These are phyloP conservation scores for Patellifolia procumbens DNA, from an alignment of 179 eudicot species.

Conservation along the genomic window DNA sequence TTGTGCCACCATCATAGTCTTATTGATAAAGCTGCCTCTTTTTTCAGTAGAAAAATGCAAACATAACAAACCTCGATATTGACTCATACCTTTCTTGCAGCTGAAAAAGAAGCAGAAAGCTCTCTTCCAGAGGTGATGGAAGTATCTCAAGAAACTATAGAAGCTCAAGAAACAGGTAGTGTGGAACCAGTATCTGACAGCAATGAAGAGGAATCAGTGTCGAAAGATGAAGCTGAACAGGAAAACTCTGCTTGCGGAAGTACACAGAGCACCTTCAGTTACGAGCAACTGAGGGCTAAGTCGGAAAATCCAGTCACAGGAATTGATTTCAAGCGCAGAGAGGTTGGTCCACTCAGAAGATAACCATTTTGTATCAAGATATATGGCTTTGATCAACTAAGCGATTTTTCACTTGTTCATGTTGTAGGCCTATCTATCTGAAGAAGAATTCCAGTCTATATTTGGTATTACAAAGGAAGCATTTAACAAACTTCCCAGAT, in stretches of 20 bases:
- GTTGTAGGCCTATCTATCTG: constrained; percentile 69
- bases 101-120: constrained; percentile 46
- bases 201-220: constrained; percentile 47
- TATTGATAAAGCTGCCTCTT: not conserved
- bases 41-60: not conserved
- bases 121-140: constrained; percentile 37
- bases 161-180: constrained; percentile 40
- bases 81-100: constrained; percentile 35
- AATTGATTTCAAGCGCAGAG: constrained; percentile 91
- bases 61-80: not conserved
- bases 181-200: constrained; percentile 41
- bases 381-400: not conserved
- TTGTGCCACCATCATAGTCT: not conserved
- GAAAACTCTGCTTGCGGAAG: constrained; percentile 55
- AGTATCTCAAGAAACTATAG: constrained; percentile 45
- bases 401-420: not conserved
- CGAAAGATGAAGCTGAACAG: constrained; percentile 46
- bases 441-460: constrained; percentile 64
- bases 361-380: not conserved
- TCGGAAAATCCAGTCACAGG: constrained; percentile 88
- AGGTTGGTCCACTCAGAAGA: constrained; percentile 48
- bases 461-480: constrained; percentile 64
- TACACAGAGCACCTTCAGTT: constrained; percentile 61
- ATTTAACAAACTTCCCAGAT: constrained; percentile 72
- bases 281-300: constrained; percentile 71